Evolutionary conservation across 1,139 yeast species (phyloP).

Genomic region (Tardiomyces blankii): DNA sequence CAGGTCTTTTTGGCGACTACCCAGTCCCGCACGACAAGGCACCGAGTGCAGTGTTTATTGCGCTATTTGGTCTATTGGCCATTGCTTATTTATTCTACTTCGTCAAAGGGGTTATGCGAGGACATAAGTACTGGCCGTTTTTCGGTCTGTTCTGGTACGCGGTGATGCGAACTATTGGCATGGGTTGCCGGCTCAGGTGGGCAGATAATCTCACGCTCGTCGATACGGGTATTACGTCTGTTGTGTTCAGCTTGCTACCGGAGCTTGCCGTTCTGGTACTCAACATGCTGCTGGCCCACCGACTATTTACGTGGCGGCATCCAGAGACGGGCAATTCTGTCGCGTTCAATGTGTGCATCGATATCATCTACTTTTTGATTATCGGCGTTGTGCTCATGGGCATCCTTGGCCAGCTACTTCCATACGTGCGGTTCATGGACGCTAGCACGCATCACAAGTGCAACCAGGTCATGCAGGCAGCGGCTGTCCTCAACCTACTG

Average conservation of each 20-base stretch:
- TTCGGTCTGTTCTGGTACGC: constrained; percentile 46
- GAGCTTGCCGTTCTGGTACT: constrained; percentile 40
- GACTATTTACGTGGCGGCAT: constrained; percentile 74
- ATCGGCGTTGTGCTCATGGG: constrained; percentile 54
- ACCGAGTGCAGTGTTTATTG: constrained; percentile 51
- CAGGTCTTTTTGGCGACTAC: constrained; percentile 55
- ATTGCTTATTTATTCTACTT: constrained; percentile 42
- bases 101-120: constrained; percentile 38
- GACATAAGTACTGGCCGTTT: constrained; percentile 54
- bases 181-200: constrained; percentile 53
- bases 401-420: constrained; percentile 52
- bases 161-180: constrained; percentile 46
- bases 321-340: constrained; percentile 59
- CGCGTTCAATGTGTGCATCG: constrained; percentile 46
- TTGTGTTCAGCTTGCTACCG: constrained; percentile 43
- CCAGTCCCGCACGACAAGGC: constrained; percentile 38
- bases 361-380: constrained; percentile 42
- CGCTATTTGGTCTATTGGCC: constrained; percentile 39
- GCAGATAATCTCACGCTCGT: constrained; percentile 36
- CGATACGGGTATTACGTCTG: constrained; percentile 46
- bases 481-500: constrained; percentile 45
- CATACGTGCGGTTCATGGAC: constrained; percentile 48
- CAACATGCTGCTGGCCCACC: constrained; percentile 60
- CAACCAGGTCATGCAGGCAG: constrained; percentile 46
- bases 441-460: constrained; percentile 37